phyloP scores from a whole-genome alignment of 2,329 filamentous ascomycete species.

The Corinectria fuckeliana region DNA sequence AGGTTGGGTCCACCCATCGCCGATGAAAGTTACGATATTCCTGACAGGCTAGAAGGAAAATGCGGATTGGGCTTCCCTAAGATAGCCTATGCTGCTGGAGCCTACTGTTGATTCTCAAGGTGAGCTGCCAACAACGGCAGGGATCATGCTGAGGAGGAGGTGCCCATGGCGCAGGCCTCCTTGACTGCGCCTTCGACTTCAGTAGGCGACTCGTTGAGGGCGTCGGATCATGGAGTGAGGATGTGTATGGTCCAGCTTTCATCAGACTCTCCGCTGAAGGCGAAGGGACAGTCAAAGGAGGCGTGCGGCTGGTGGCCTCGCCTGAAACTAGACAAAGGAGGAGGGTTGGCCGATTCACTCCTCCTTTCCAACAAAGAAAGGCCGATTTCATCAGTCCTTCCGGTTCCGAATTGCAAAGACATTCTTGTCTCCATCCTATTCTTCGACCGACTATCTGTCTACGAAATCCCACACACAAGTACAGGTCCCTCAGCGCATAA shows the following conservation, averaged over 20 bases:
- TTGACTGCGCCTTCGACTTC: not conserved
- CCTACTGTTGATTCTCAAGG: too few relatives aligned
- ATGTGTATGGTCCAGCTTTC: not conserved
- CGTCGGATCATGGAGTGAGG: not conserved
- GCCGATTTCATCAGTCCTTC: not conserved
- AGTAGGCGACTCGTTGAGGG: not conserved
- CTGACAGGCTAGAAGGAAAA: too few relatives aligned
- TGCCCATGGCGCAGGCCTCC: not conserved
- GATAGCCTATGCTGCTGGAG: too few relatives aligned
- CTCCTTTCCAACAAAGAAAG: not conserved
- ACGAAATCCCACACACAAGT: not conserved
- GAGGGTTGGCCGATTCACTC: not conserved
- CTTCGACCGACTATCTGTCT: not conserved
- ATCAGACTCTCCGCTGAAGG: not conserved
- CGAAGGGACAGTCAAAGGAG: not conserved
- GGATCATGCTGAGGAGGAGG: not conserved
- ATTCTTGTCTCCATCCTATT: not conserved
- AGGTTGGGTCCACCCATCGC: not conserved
- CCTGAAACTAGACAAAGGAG: not conserved
- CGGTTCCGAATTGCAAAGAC: not conserved
- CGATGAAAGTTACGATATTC: slow-evolving; percentile 16
- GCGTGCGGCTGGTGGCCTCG: not conserved
- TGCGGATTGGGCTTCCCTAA: too few relatives aligned
- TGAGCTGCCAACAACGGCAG: not conserved
- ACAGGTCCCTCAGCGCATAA: not conserved